Evolutionary conservation across 352 stramenopile genomes (phyloP).

Genomic region (Phytopythium oedochilum): DNA sequence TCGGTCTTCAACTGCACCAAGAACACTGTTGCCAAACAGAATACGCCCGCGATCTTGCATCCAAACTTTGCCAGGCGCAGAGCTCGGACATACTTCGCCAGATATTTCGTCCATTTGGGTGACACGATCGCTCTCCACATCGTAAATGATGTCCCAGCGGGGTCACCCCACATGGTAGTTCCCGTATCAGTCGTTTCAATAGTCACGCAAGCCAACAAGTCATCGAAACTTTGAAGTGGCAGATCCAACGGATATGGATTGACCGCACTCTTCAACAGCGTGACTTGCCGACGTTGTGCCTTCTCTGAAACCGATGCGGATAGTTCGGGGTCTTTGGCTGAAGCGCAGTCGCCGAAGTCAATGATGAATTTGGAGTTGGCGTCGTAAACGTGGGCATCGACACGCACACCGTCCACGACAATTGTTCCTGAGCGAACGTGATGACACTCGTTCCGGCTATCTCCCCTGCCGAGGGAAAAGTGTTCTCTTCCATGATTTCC

Average conservation of each 20-base stretch:
- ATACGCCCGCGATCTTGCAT: slow-evolving; percentile 26
- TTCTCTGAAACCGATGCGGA: not conserved
- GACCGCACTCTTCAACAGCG: slow-evolving; percentile 35
- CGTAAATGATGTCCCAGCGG: not conserved
- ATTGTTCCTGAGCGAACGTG: slow-evolving; percentile 35
- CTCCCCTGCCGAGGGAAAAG: not conserved
- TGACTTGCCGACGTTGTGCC: slow-evolving; percentile 8
- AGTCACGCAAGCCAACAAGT: slow-evolving; percentile 28
- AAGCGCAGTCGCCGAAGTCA: slow-evolving; percentile 5
- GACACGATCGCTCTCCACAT: slow-evolving; percentile 19
- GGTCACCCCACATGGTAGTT: not conserved
- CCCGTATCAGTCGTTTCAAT: slow-evolving; percentile 3
- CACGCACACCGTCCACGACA: slow-evolving; percentile 6
- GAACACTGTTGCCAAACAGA: slow-evolving; percentile 31
- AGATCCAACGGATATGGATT: slow-evolving; percentile 48
- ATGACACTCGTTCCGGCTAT: not conserved
- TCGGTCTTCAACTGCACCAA: slow-evolving; percentile 61
- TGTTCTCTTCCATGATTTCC: not conserved
- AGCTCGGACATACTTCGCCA: slow-evolving; percentile 45
- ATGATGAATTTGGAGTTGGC: slow-evolving; percentile 18
- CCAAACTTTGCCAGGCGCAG: slow-evolving; percentile 38
- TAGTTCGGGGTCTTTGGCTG: not conserved
- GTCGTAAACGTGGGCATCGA: slow-evolving; percentile 24
- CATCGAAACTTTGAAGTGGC: slow-evolving; percentile 33
- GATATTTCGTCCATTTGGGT: slow-evolving; percentile 24